Base-by-base conservation (phyloP, 2,329 filamentous ascomycete genomes). In the Orbilia quercus region DNA sequence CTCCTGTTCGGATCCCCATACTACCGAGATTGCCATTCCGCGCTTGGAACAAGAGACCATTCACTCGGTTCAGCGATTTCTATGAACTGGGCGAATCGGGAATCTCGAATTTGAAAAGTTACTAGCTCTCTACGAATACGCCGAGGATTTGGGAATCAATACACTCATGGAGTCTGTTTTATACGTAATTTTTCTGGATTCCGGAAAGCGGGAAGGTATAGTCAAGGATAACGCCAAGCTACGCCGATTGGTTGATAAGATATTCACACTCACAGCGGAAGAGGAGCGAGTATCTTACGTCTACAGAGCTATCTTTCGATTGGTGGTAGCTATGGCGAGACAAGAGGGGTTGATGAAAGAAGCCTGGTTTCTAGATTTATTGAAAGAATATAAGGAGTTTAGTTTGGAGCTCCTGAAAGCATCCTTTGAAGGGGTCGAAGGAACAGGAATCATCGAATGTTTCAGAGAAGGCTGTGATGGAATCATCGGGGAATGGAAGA, bases 81-180 rank as follows among this genome's bases (percentile, higher is more conserved):
- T 72, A 16, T 65, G 60, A 12, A 65, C 54, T 3, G 54, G 54
- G 1, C 3, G 34, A 3, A 53, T 73, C 9, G 59, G 44, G 1
- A 1, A 23, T 14, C 28, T 60, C 16, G 45, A 60, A 11, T 72
- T 73, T 22, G 59, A 66, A 9, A 65, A 40, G 7, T 36, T 65
- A n/a, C 59, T 73, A 45, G 28, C 11, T n/a, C 25, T 73, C 0
- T 73, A 59, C 36, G 54, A 48, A n/a, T 73, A 59, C 23, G 67
- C 67, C 7, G 34, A 73, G 28, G 67, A 65, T 22, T 47, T 73
- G 2, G 60, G 45, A 1, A 59, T 59, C 5, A 28, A 60, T 6
- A 53, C 25, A 2, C 60, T 73, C 11, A 66, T 73, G 67, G 45
- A 73, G 7, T 44, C 42, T 5, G 60, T 66, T 1, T 12, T 73